Evolutionary conservation across 2,329 filamentous ascomycete species (phyloP), one percentile per base, ranked within the genome.

Genomic region (Neurospora sp.): DNA sequence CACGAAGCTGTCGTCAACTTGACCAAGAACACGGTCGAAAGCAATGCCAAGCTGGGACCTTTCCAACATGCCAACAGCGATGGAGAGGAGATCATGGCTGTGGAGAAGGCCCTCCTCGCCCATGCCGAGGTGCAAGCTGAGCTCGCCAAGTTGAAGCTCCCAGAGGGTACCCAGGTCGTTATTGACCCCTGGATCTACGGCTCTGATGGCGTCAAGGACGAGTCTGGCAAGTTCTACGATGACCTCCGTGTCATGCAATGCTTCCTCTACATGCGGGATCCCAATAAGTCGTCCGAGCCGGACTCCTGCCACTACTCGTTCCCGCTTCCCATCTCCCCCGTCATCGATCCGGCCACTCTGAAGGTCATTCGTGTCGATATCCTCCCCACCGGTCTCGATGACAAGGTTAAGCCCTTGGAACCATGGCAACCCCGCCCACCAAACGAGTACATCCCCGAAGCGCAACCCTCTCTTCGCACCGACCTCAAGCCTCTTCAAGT

Each of bases 221-320:
- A 77, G 6, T 6, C 43, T 0, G 43, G 43, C 1, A 28, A 81
- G 17, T 82, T 83, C 71, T 82, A 77, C 69, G 84, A 79, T 71
- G 77, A 79, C 23, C 79, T 80, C 72, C 79, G 84, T 65, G 77
- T 87, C 74, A 89, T 85, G 76, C 88, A 91, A 76, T 88, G 86
- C 78, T 91, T 89, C 79, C 78, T 91, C 69, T 91, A 91, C 78
- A 83, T 90, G 79, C 82, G 87, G 28, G 88, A 90, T 73, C 87
- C 88, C 2, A 79, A 81, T 38, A 89, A 91, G 75, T 74, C 86
- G 0, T 76, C 80, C 6, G 86, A 90, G 74, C 78, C 80, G n/a
- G 89, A 92, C 75, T 86, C 86, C 57, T 91, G 90, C 75, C 88
- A 91, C 77, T 91, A 91, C 75, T 87, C 89, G 0, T 85, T 90